These are phyloP conservation scores for Lachnellula hyalina DNA, from an alignment of 2,329 filamentous ascomycete species.

Conservation along the genomic window DNA sequence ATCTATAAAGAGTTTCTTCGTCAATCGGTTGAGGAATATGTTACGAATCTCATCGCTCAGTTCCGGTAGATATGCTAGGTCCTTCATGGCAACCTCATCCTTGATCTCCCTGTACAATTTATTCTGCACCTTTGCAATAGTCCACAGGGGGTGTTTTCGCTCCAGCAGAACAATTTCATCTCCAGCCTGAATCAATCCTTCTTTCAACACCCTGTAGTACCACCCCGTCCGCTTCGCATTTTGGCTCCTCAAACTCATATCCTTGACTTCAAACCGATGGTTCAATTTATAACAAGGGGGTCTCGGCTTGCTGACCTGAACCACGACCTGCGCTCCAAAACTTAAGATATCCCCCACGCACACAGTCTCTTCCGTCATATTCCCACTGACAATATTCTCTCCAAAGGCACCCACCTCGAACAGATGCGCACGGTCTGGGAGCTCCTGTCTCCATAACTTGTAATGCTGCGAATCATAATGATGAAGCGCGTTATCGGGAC, in stretches of 20 bases:
- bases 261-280: slow-evolving; percentile 56
- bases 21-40: slow-evolving; percentile 5
- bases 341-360: slow-evolving; percentile 58
- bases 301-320: slow-evolving; percentile 55
- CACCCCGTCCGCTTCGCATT: slow-evolving; percentile 54
- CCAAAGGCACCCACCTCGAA: slow-evolving; percentile 56
- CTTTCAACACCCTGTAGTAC: slow-evolving; percentile 55
- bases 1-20: slow-evolving; percentile 22
- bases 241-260: slow-evolving; percentile 54
- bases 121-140: slow-evolving; percentile 55
- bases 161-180: slow-evolving; percentile 51
- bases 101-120: slow-evolving; percentile 50
- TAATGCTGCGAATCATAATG: slow-evolving; percentile 57
- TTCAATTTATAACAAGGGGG: slow-evolving; percentile 64
- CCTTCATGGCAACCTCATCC: slow-evolving; percentile 11
- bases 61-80: slow-evolving; percentile 9
- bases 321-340: slow-evolving; percentile 35
- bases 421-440: slow-evolving; percentile 43
- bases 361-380: slow-evolving; percentile 55
- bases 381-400: slow-evolving; percentile 54
- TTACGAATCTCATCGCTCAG: slow-evolving; percentile 8
- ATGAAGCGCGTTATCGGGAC: slow-evolving; percentile 38
- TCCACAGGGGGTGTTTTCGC: slow-evolving; percentile 53
- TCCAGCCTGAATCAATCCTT: slow-evolving; percentile 48
- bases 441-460: slow-evolving; percentile 44